Percentiles rank a stretch among this genome's conserved stretches.
Evolutionary conservation across 176 grass and related monocot species (phyloP).

Genomic region (Aegilops tauschii): DNA sequence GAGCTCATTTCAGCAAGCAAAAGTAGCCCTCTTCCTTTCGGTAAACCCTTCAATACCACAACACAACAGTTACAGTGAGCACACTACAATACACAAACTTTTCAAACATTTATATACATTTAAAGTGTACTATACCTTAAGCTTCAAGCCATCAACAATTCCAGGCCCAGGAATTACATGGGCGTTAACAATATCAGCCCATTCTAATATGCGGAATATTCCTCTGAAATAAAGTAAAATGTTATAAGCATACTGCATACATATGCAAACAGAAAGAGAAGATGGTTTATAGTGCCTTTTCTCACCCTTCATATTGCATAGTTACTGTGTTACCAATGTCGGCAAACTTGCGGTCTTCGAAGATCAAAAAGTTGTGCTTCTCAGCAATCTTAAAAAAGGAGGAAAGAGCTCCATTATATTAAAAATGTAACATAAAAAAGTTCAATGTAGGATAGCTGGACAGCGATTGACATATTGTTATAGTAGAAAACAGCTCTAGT

Average conservation of each 20-base stretch:
- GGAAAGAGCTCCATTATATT: neutral
- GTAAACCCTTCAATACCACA: slow-evolving; percentile 26
- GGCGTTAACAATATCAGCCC: too few species aligned
- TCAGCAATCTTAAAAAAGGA: slow-evolving; percentile 98
- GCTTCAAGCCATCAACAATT: too few species aligned
- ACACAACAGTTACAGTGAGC: too few species aligned
- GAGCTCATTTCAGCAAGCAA: slow-evolving; percentile 95
- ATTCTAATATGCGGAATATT: too few species aligned
- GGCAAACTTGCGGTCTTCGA: slow-evolving; percentile 95
- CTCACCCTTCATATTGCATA: slow-evolving; percentile 98
- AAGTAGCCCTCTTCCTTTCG: slow-evolving; percentile 64
- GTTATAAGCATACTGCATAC: slow-evolving; percentile 1
- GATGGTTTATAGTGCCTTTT: neutral
- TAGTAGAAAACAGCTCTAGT: neutral
- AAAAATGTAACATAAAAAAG: neutral
- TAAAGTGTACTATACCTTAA: too few species aligned
- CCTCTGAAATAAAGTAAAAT: too few species aligned
- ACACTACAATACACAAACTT: neutral
- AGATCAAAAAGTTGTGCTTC: slow-evolving; percentile 91
- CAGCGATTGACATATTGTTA: neutral
- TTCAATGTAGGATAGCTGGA: too few species aligned
- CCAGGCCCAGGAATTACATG: too few species aligned
- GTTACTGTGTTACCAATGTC: slow-evolving; percentile 97
- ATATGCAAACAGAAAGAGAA: slow-evolving; percentile 13
- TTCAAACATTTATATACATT: too few species aligned